These are phyloP conservation scores for Naganishia friedmannii DNA, from an alignment of 768 basidiomycete species.

Conservation along the genomic window DNA sequence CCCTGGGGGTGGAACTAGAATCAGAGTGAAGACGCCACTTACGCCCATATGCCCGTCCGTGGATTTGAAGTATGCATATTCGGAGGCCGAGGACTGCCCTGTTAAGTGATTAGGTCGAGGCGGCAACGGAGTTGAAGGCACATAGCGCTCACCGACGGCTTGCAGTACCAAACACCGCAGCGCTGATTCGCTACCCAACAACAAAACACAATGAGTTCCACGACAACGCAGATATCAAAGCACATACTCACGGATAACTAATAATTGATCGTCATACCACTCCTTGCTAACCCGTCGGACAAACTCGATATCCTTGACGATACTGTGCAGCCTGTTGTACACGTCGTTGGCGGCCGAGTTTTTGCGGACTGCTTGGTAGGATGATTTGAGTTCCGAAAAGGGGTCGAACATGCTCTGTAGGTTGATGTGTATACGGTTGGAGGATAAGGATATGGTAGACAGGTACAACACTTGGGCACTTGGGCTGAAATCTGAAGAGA, in stretches of 20 bases:
- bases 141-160: constrained; percentile 58
- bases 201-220: not conserved
- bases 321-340: constrained; percentile 83
- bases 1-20: not conserved
- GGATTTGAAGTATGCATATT: constrained; percentile 79
- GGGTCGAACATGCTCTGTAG: constrained; percentile 10
- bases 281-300: constrained; percentile 59
- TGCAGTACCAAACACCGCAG: constrained; percentile 90
- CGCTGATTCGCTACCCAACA: constrained; percentile 73
- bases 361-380: constrained; percentile 38
- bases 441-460: not conserved
- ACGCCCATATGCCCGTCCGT: constrained; percentile 75
- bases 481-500: no score
- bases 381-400: constrained; percentile 3
- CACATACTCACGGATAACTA: constrained; percentile 56
- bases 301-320: constrained; percentile 71
- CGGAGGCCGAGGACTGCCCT: constrained; percentile 27
- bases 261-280: constrained; percentile 49
- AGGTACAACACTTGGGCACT: not conserved
- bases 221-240: constrained; percentile 37
- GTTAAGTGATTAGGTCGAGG: not conserved
- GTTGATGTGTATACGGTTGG: not conserved
- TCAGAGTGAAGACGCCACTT: not conserved
- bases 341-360: constrained; percentile 58
- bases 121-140: not conserved